Evolutionary conservation across 345 rosid species (phyloP).

Genomic region (Crucihimalaya himalaica): DNA sequence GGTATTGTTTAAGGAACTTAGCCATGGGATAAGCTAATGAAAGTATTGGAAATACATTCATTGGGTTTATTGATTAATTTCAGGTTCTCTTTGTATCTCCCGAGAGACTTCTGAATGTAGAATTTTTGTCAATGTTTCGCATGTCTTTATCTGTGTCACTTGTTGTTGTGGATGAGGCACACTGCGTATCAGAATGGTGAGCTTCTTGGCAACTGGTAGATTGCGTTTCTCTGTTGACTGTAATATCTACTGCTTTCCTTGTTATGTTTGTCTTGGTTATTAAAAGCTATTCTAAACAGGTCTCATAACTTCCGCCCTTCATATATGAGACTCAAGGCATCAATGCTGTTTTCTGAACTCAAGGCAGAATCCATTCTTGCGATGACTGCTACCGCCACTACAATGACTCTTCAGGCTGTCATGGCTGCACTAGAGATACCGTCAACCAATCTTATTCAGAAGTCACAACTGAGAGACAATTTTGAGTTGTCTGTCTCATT

Average conservation of each 20-base stretch:
- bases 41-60: constrained; percentile 5
- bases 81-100: constrained; percentile 99
- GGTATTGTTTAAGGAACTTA: background rate
- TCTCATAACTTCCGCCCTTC: constrained; percentile 98
- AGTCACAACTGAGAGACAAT: constrained; percentile 67
- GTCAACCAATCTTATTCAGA: constrained; percentile 70
- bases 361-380: constrained; percentile 78
- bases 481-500: constrained; percentile 72
- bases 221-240: constrained; percentile 32
- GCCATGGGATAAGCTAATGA: background rate
- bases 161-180: constrained; percentile 97
- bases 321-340: constrained; percentile 93
- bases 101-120: constrained; percentile 76
- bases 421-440: constrained; percentile 94
- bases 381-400: constrained; percentile 96
- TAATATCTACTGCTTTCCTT: constrained; percentile 21
- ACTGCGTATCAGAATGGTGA: constrained; percentile 97
- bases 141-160: constrained; percentile 56
- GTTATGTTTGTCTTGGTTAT: constrained; percentile 6
- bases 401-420: constrained; percentile 66
- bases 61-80: constrained; percentile 21
- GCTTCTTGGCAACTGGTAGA: constrained; percentile 31
- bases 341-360: constrained; percentile 65
- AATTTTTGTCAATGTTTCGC: constrained; percentile 67
- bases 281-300: constrained; percentile 50